These are phyloP conservation scores for Thozetella sp. DNA, from an alignment of 495 filamentous ascomycete genomes.

Conservation along the genomic window DNA sequence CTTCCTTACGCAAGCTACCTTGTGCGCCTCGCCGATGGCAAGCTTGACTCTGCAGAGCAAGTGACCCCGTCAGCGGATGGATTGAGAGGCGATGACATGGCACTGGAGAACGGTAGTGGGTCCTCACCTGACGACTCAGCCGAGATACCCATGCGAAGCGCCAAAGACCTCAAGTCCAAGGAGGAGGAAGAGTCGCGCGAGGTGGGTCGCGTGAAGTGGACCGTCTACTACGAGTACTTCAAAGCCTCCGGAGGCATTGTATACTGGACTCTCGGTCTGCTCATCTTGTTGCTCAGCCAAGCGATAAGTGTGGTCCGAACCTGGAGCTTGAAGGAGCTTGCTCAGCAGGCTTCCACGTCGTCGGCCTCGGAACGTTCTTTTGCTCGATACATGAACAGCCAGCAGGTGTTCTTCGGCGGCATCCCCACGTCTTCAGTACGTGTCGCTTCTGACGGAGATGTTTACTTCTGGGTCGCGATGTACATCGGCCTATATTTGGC, in stretches of 20 bases:
- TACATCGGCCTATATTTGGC: slow-evolving; percentile 26
- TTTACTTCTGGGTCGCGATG: slow-evolving; percentile 19
- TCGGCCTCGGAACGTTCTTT: slow-evolving; percentile 5
- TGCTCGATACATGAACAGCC: slow-evolving; percentile 7
- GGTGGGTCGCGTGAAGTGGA: slow-evolving; percentile 53
- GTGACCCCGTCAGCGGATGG: slow-evolving; percentile 41
- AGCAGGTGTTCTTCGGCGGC: slow-evolving; percentile 7
- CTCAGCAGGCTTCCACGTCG: slow-evolving; percentile 19
- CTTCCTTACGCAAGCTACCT: slow-evolving; percentile 60
- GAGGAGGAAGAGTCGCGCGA: slow-evolving; percentile 60
- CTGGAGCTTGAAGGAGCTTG: slow-evolving; percentile 30
- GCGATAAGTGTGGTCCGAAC: slow-evolving; percentile 30
- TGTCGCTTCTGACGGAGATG: slow-evolving; percentile 1
- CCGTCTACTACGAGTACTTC: slow-evolving; percentile 61
- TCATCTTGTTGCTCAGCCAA: slow-evolving; percentile 45
- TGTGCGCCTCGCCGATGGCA: slow-evolving; percentile 62
- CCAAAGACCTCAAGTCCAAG: slow-evolving; percentile 46
- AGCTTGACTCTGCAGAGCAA: slow-evolving; percentile 50
- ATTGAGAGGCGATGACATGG: slow-evolving; percentile 40
- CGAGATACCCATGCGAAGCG: neutral
- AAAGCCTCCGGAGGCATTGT: slow-evolving; percentile 54
- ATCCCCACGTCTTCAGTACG: neutral
- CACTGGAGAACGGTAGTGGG: slow-evolving; percentile 20
- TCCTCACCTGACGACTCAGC: neutral
- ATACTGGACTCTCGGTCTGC: slow-evolving; percentile 52